Conservation (phyloP, 2,329 filamentous ascomycete genomes). For the Chrysoporthe cubensis region DNA sequence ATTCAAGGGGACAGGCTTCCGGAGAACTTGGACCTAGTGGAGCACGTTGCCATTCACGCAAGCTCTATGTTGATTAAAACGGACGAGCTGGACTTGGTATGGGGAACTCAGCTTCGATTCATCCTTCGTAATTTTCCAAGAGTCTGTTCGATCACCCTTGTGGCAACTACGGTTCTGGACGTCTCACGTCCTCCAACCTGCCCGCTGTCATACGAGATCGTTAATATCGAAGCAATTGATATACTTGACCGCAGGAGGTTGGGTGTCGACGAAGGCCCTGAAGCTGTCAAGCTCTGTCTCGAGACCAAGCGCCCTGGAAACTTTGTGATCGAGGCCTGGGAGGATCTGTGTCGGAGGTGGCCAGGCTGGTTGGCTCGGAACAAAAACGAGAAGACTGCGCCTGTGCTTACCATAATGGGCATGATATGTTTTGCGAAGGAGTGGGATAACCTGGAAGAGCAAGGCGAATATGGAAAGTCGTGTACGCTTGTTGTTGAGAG, state of each 20-base stretch:
- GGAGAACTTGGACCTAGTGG: not conserved
- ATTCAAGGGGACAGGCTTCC: not conserved
- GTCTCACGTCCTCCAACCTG: conserved; percentile 2
- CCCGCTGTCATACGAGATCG: conserved; percentile 2
- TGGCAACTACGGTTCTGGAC: conserved; percentile 12
- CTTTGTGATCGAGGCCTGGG: conserved; percentile 22
- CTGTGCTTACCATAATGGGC: conserved; percentile 2
- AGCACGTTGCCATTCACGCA: conserved; percentile 22
- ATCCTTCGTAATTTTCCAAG: conserved; percentile 20
- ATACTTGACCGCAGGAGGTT: conserved; percentile 14
- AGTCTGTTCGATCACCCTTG: conserved; percentile 4
- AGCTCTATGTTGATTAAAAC: conserved; percentile 16
- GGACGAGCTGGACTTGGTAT: conserved; percentile 18
- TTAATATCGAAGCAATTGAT: conserved; percentile 14
- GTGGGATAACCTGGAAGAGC: conserved; percentile 14
- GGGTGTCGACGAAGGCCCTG: conserved; percentile 12
- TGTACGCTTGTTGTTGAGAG: not conserved
- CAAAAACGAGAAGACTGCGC: not conserved
- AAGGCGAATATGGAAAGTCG: not conserved
- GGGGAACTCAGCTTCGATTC: conserved; percentile 23
- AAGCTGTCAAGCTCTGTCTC: not conserved
- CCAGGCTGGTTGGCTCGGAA: conserved; percentile 10
- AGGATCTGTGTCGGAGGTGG: conserved; percentile 14
- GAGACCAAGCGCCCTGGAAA: conserved; percentile 15
- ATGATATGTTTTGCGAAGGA: conserved; percentile 21